Conservation (phyloP, 371 early-diverging fungal species). For the Basidiobolus meristosporus region DNA sequence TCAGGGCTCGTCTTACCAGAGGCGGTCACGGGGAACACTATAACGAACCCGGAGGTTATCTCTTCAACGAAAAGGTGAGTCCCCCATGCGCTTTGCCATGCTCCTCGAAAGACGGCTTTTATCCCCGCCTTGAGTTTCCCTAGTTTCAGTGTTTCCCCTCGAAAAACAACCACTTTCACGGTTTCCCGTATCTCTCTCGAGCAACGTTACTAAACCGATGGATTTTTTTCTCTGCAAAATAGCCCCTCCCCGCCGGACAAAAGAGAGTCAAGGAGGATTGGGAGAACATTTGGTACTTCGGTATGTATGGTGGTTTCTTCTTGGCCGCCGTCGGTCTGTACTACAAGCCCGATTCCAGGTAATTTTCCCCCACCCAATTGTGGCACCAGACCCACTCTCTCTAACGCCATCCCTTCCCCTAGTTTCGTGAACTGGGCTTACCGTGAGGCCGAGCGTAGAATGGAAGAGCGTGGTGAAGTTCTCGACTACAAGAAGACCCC, state of each 20-base stretch:
- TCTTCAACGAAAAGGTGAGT: slow-evolving; percentile 44
- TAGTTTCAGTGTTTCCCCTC: too few species aligned
- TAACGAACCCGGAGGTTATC: slow-evolving; percentile 40
- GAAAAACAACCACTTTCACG: too few species aligned
- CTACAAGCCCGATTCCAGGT: slow-evolving; percentile 53
- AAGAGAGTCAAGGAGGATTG: slow-evolving; percentile 47
- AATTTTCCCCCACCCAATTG: slow-evolving; percentile 1
- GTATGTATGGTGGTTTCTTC: slow-evolving; percentile 28
- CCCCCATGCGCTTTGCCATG: too few species aligned
- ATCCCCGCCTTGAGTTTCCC: neutral
- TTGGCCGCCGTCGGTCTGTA: slow-evolving; percentile 22
- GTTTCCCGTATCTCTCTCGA: too few species aligned
- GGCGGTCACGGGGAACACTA: slow-evolving; percentile 7
- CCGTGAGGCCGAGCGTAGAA: slow-evolving; percentile 16
- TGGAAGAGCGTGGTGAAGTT: slow-evolving; percentile 14
- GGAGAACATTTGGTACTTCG: slow-evolving; percentile 26
- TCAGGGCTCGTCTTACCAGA: too few species aligned
- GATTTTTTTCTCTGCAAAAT: slow-evolving; percentile 1
- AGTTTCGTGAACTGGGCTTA: slow-evolving; percentile 17
- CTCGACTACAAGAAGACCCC: slow-evolving; percentile 10
- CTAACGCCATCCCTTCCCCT: neutral
- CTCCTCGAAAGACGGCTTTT: neutral
- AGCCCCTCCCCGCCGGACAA: slow-evolving; percentile 20
- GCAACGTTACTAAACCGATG: too few species aligned
- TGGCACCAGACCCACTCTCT: neutral